phyloP scores from a whole-genome alignment of 768 basidiomycete genomes.

The Boletus huronensis region DNA sequence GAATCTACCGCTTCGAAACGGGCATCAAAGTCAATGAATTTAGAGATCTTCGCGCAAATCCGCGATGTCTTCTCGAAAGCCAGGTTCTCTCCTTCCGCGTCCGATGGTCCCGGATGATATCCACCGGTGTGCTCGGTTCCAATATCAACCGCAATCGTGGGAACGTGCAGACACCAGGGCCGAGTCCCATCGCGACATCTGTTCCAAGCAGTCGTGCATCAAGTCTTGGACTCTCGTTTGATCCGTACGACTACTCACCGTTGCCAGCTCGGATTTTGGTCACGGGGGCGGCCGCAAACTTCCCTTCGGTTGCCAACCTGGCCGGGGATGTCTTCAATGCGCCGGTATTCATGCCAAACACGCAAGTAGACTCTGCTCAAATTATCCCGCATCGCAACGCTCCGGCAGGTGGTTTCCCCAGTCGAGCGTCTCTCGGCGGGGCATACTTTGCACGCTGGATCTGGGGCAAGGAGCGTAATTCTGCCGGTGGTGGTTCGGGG shows the following conservation, averaged over 20 bases:
- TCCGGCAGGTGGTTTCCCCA: slow-evolving; percentile 65
- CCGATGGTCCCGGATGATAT: slow-evolving; percentile 72
- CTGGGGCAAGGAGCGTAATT: slow-evolving; percentile 63
- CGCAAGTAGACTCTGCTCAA: slow-evolving; percentile 77
- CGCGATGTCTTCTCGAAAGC: slow-evolving; percentile 79
- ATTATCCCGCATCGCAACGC: slow-evolving; percentile 67
- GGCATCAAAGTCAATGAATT: slow-evolving; percentile 88
- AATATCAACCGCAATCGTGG: slow-evolving; percentile 30
- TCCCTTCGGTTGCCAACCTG: slow-evolving; percentile 76
- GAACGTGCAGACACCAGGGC: slow-evolving; percentile 30
- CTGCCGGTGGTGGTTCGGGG: slow-evolving; percentile 29
- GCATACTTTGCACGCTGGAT: slow-evolving; percentile 85
- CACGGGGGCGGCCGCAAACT: slow-evolving; percentile 80
- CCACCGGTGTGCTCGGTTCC: slow-evolving; percentile 62
- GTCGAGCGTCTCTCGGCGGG: slow-evolving; percentile 66
- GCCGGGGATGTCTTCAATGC: slow-evolving; percentile 83
- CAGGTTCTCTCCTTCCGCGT: slow-evolving; percentile 80
- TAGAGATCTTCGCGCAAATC: slow-evolving; percentile 84
- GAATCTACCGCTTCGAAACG: slow-evolving; percentile 84
- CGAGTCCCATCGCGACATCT: slow-evolving; percentile 22
- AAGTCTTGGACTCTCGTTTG: slow-evolving; percentile 66
- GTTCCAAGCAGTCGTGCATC: slow-evolving; percentile 23
- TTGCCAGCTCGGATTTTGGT: slow-evolving; percentile 67
- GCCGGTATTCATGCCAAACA: slow-evolving; percentile 68
- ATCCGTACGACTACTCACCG: slow-evolving; percentile 68